Base-by-base conservation (phyloP, 2,329 filamentous ascomycete genomes). In the Fusarium bulbicola region DNA sequence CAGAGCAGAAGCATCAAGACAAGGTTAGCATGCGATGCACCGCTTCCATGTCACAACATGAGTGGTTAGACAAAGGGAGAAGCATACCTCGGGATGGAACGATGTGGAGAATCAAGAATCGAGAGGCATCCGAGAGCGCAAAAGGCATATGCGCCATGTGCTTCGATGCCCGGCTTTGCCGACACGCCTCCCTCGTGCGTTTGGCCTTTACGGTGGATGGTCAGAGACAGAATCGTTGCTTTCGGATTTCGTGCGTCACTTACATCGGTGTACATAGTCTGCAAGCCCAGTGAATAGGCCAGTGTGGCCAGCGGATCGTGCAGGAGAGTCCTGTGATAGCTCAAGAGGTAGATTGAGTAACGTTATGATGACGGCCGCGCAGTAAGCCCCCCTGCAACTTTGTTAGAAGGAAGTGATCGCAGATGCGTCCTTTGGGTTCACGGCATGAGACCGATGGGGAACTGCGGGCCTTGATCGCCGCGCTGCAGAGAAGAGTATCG, bases 91-190 rank as follows among this genome's bases (percentile, higher is more conserved):
- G 90, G 87, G 73, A 98, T 90, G 71, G 90, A 92, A 75, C 89
- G 87, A 80, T 93, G 88, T 63, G 96, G 95, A 63, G 92, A 87
- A 78, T 93, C 95, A 53, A 98, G 85, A 73, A 98, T 93, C 78
- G 93, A 92, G 61, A 99, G 88, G 82, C 94, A 97, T 62, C 92
- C 96, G 66, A 99, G 85, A 63, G 93, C 95, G 83, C 95, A 98
- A 83, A 98, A 98, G 32, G 95, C 94, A 84, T 98, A 99, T 73
- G 94, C 96, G 69, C 96, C 96, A 83, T 99, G 96, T 61, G 95
- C 96, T 86, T 99, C 96, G 72, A 92, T 91, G 67, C 92, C 92
- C 59, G 95, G 96, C 72, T 92, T 92, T 63, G 91, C 92, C 73
- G 93, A 95, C 75, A 99, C 95, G 54, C 96, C 96, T 73, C 96